phyloP scores from a whole-genome alignment of 352 stramenopile genomes.

The Peronosclerospora sorghi region DNA sequence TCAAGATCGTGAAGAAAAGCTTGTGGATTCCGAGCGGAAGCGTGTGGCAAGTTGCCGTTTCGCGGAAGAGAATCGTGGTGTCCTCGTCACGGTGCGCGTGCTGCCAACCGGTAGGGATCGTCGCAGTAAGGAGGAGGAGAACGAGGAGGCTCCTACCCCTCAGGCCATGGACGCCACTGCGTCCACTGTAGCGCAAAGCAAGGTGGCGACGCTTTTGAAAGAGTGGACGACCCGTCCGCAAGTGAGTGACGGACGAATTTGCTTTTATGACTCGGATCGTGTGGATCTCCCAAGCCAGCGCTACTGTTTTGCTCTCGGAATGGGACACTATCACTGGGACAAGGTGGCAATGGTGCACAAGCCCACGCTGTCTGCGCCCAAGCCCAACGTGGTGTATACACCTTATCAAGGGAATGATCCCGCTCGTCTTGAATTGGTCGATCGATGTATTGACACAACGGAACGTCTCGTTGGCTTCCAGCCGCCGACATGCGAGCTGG shows the following conservation, averaged over 20 bases:
- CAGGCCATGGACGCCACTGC: too few species aligned
- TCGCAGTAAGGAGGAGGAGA: conserved; percentile 6
- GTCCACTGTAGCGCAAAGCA: too few species aligned
- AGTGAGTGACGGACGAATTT: conserved; percentile 47
- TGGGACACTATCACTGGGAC: conserved; percentile 44
- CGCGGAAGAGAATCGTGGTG: conserved; percentile 18
- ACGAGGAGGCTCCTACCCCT: conserved; percentile 1
- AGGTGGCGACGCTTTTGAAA: too few species aligned
- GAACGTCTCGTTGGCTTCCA: conserved; percentile 30
- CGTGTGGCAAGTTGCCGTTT: conserved; percentile 21
- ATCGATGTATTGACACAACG: conserved; percentile 53
- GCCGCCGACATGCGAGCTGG: conserved; percentile 28
- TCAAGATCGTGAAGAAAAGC: conserved; percentile 2
- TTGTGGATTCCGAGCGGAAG: too few species aligned
- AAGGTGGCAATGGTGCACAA: conserved; percentile 36
- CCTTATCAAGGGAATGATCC: conserved; percentile 43
- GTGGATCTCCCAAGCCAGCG: conserved; percentile 36
- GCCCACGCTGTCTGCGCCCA: conserved; percentile 25
- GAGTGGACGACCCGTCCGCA: conserved; percentile 29
- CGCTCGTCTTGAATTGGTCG: conserved; percentile 37
- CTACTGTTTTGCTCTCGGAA: conserved; percentile 55
- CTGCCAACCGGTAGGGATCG: conserved; percentile 5
- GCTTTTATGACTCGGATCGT: conserved; percentile 54
- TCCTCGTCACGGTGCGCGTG: conserved; percentile 23
- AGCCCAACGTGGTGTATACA: conserved; percentile 33